A percentile compares a stretch with the other conserved stretches of the same genome.
Evolutionary conservation across 148 eudicot species (phyloP).

Genomic region (Heliamphora exappendiculata): DNA sequence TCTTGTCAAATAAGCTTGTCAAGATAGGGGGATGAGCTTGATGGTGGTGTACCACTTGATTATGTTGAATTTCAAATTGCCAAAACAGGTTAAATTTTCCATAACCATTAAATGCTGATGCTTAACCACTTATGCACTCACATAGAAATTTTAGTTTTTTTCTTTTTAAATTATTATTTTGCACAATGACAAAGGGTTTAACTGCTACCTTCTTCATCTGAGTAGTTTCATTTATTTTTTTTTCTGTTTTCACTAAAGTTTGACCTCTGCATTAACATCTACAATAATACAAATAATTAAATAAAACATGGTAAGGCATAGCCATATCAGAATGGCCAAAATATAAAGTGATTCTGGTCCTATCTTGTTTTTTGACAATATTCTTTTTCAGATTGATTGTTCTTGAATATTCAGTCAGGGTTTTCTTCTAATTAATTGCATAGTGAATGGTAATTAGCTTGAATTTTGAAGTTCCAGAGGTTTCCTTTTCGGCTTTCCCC

Average conservation of each 20-base stretch:
- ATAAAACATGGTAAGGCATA: background rate
- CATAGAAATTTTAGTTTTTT: background rate
- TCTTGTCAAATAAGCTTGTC: conserved; percentile 10
- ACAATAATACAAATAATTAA: background rate
- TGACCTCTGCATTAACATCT: background rate
- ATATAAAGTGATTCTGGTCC: background rate
- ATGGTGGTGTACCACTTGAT: conserved; percentile 46
- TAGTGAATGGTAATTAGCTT: background rate
- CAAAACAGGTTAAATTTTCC: conserved; percentile 47
- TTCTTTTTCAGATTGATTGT: conserved; percentile 1
- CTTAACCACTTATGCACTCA: background rate
- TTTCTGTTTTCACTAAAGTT: background rate
- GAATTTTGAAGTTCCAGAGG: background rate
- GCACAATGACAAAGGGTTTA: background rate
- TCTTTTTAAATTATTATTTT: conserved; percentile 12
- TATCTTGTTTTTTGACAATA: background rate
- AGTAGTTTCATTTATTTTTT: background rate
- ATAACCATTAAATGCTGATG: background rate
- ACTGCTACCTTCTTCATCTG: background rate
- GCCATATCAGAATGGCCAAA: background rate
- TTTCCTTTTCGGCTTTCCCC: background rate
- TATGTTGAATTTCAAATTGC: conserved; percentile 52
- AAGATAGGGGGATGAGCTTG: conserved; percentile 48
- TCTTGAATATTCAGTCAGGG: conserved; percentile 1
- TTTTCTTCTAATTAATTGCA: background rate